Evolutionary conservation across 768 basidiomycete species (phyloP).

Genomic region (Lactarius sp.): DNA sequence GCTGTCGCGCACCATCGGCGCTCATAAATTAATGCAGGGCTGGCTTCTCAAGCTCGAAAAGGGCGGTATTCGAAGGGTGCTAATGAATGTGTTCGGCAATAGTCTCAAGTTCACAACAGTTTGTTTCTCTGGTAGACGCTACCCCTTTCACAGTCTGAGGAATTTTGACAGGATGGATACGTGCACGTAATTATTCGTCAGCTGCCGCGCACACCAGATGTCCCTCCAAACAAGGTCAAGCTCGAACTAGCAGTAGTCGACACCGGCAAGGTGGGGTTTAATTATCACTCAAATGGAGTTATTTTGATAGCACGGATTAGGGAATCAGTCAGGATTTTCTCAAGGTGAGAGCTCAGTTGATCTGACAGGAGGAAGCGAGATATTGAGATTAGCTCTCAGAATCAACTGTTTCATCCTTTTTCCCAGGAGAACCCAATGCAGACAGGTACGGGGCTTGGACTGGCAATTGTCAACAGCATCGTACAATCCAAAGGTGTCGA

Average conservation of each 20-base stretch:
- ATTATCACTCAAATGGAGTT: not conserved
- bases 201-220: slow-evolving; percentile 50
- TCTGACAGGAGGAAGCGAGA: not conserved
- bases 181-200: slow-evolving; percentile 82
- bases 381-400: slow-evolving; percentile 40
- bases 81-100: slow-evolving; percentile 96
- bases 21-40: slow-evolving; percentile 44
- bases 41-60: slow-evolving; percentile 88
- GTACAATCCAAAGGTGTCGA: slow-evolving; percentile 78
- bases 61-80: slow-evolving; percentile 82
- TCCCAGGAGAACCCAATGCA: slow-evolving; percentile 95
- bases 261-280: slow-evolving; percentile 70
- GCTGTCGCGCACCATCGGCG: not conserved
- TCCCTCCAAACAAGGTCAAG: slow-evolving; percentile 55
- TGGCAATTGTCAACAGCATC: slow-evolving; percentile 94
- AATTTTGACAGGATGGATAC: slow-evolving; percentile 60
- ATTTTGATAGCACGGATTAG: slow-evolving; percentile 31
- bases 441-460: slow-evolving; percentile 87
- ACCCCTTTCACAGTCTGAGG: not conserved
- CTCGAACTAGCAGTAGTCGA: slow-evolving; percentile 83
- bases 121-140: slow-evolving; percentile 27
- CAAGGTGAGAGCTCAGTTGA: slow-evolving; percentile 47
- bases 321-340: slow-evolving; percentile 92
- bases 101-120: slow-evolving; percentile 89
- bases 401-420: slow-evolving; percentile 95